Base-by-base conservation (phyloP, 805 yeast species). In the Candida ortonii region DNA sequence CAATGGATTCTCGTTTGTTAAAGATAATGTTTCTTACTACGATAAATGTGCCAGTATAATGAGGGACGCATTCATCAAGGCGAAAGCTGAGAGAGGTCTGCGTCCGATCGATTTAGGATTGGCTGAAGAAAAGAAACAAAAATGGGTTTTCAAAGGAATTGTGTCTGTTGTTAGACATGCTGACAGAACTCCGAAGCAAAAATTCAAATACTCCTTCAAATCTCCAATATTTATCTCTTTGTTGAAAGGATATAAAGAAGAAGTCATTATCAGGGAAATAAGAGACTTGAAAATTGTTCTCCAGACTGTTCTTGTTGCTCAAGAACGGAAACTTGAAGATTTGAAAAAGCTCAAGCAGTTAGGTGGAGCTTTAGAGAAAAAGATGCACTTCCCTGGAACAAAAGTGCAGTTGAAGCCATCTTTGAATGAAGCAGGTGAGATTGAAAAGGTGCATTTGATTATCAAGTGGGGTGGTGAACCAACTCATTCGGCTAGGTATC, bases 401-500 rank as follows among this genome's bases (percentile, higher is more conserved):
- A 93, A 93, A 56, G 83, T 93, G 42, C 99, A 93, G 64, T 65
- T 93, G 50, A 93, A 93, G 58, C 99, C 99, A 0, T 80, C 90
- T 3, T 55, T 89, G 36, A 72, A 73, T 49, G 64, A 68, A 10
- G 79, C 75, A 24, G 71, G 68, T 39, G 78, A 80, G 21, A 93
- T 93, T 14, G 97, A 90, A 46, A 93, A 93, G 57, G 97, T 90
- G 16, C 98, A 93, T 61, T 80, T 93, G 44, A 94, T 93, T 43
- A 68, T 93, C 50, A 93, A 93, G 59, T 93, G 98, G 98, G 98
- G 98, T 50, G 99, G 99, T 44, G 99, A 93, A 61, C 97, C 98
- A 5, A 93, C 99, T 1, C 99, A 93, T 59, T 88, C 97, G 8
- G 97, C 97, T 2, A 76, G 81, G 44, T 84, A 87, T 57, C 99